These are phyloP conservation scores for Parietaria judaica DNA, from an alignment of 306 rosid genomes.

Conservation along the genomic window DNA sequence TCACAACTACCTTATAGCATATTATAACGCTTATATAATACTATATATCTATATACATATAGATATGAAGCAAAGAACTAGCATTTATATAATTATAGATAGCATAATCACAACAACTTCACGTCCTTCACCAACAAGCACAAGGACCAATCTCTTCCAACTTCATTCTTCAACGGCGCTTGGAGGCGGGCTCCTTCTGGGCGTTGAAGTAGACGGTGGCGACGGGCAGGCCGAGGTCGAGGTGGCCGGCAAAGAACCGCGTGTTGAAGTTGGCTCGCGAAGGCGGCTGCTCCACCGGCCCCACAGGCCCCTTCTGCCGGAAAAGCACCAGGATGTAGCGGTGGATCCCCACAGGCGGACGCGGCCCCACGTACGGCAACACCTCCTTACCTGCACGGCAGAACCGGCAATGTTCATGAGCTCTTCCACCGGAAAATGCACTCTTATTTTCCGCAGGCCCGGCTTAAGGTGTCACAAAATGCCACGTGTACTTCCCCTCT, in stretches of 20 bases:
- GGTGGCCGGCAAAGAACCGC: constrained; percentile 48
- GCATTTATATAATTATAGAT: not conserved
- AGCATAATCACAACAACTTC: not conserved
- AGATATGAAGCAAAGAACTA: no score
- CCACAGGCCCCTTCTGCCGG: constrained; percentile 47
- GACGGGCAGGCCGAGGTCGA: constrained; percentile 62
- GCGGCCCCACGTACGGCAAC: constrained; percentile 56
- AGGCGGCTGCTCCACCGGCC: constrained; percentile 51
- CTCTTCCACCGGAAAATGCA: no score
- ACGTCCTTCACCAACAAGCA: no score
- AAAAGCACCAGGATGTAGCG: constrained; percentile 63
- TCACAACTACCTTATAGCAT: no score
- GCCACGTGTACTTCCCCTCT: no score
- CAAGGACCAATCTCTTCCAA: no score
- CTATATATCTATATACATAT: no score
- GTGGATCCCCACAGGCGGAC: constrained; percentile 80
- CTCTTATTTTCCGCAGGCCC: no score
- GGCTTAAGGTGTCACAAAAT: no score
- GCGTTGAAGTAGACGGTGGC: constrained; percentile 82
- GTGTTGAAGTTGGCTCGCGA: constrained; percentile 62
- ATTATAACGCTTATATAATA: no score
- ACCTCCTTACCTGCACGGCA: constrained; percentile 55
- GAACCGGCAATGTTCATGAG: no score
- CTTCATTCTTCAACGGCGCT: constrained; percentile 32
- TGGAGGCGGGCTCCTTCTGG: constrained; percentile 66